These are phyloP conservation scores for Allomyces macrogynus DNA, from an alignment of 192 early-diverging fungal species.

Conservation along the genomic window DNA sequence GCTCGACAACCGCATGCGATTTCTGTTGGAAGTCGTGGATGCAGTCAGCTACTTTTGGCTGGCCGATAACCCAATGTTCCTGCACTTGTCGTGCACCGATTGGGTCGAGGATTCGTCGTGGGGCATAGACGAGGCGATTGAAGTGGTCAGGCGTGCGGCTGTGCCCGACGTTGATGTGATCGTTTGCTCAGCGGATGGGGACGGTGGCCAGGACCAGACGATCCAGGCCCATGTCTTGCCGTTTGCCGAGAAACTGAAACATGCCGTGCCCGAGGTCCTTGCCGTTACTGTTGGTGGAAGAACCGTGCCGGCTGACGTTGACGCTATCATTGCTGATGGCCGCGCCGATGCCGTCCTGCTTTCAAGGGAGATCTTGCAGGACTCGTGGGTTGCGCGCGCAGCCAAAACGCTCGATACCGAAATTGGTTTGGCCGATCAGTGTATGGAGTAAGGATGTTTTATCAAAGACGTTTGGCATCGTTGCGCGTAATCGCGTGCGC, in stretches of 20 bases:
- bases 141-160: constrained; percentile 30
- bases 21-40: constrained; percentile 45
- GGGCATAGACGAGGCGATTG: constrained; percentile 51
- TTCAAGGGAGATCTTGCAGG: too few relatives aligned
- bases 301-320: constrained; percentile 38
- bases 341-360: constrained; percentile 55
- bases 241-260: constrained; percentile 38
- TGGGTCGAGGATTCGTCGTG: constrained; percentile 35
- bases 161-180: constrained; percentile 61
- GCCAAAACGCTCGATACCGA: too few relatives aligned
- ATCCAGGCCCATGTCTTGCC: constrained; percentile 29
- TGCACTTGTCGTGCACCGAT: constrained; percentile 63
- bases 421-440: too few relatives aligned
- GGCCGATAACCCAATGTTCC: constrained; percentile 59
- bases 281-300: constrained; percentile 55
- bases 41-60: constrained; percentile 53
- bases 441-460: too few relatives aligned
- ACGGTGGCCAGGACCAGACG: constrained; percentile 1
- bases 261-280: constrained; percentile 27
- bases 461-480: too few relatives aligned
- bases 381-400: too few relatives aligned
- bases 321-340: constrained; percentile 35
- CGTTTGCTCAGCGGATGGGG: constrained; percentile 62
- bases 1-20: constrained; percentile 67
- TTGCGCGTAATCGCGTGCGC: too few relatives aligned